Conservation (phyloP, 2,329 filamentous ascomycete genomes). For the Seiridium unicorne region DNA sequence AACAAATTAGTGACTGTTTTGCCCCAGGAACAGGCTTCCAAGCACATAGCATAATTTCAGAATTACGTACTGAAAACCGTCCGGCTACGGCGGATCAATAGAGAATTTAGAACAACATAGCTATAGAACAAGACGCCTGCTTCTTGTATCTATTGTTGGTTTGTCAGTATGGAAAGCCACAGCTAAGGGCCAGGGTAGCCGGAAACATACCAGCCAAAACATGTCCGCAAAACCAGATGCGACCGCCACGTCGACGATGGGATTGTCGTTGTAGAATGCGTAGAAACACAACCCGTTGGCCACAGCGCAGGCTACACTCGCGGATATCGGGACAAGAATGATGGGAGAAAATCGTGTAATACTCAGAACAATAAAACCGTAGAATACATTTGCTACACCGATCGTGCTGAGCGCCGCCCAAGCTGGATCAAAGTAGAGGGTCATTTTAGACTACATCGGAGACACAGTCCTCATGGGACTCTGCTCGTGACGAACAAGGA, state of each 20-base stretch:
- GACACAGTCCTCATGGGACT: neutral
- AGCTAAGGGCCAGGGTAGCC: neutral
- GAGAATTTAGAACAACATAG: slow-evolving; percentile 49
- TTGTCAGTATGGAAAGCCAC: no score
- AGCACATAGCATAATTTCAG: no score
- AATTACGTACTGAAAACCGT: slow-evolving; percentile 35
- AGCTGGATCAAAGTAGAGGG: slow-evolving; percentile 39
- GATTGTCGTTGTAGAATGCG: slow-evolving; percentile 34
- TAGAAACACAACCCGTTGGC: slow-evolving; percentile 43
- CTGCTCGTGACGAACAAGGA: neutral
- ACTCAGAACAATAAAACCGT: slow-evolving; percentile 35
- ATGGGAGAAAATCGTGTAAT: slow-evolving; percentile 38
- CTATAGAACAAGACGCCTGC: slow-evolving; percentile 45
- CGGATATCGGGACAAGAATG: slow-evolving; percentile 36
- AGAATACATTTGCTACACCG: slow-evolving; percentile 37
- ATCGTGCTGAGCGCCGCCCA: slow-evolving; percentile 45
- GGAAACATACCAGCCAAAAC: slow-evolving; percentile 34
- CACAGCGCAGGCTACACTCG: slow-evolving; percentile 34
- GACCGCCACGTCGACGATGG: slow-evolving; percentile 22
- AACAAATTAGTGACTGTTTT: no score
- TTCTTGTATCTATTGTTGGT: slow-evolving; percentile 36
- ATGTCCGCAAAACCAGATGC: slow-evolving; percentile 39
- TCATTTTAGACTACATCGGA: neutral
- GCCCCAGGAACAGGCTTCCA: no score
- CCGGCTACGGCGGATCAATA: slow-evolving; percentile 41